phyloP scores from a whole-genome alignment of 768 basidiomycete genomes.

The Chalciporus chontae region DNA sequence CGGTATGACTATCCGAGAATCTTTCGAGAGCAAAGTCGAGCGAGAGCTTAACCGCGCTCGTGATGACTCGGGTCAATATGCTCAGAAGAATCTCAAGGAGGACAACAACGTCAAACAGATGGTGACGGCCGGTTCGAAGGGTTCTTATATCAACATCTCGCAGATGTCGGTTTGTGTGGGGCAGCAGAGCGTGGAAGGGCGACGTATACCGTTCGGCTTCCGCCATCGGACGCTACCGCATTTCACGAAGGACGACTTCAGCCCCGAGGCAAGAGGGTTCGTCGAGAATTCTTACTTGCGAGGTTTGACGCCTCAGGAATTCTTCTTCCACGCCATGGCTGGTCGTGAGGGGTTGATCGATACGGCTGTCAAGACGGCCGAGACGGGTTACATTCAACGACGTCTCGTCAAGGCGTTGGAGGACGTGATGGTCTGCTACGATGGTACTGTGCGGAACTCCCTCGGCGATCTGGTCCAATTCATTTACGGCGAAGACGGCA shows the following conservation, averaged over 20 bases:
- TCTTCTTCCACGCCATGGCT: conserved; percentile 99
- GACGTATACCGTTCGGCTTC: conserved; percentile 98
- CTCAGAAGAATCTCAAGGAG: conserved; percentile 96
- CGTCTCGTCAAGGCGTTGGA: conserved; percentile 97
- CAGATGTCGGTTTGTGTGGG: conserved; percentile 99
- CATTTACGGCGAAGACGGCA: conserved; percentile 97
- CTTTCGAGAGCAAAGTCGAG: conserved; percentile 92
- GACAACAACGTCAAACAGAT: conserved; percentile 99
- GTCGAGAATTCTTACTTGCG: conserved; percentile 98
- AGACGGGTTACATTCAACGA: conserved; percentile 98
- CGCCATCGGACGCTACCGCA: conserved; percentile 94
- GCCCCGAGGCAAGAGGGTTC: conserved; percentile 95
- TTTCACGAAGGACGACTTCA: conserved; percentile 98
- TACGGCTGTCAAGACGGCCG: conserved; percentile 99
- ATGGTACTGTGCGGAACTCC: conserved; percentile 97
- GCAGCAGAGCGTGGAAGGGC: conserved; percentile 97
- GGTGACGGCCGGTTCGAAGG: conserved; percentile 99
- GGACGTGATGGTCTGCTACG: conserved; percentile 96
- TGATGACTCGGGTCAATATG: conserved; percentile 92
- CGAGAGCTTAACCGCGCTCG: conserved; percentile 91
- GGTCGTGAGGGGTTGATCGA: conserved; percentile 99
- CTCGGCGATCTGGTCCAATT: conserved; percentile 95
- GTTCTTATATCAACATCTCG: conserved; percentile 99
- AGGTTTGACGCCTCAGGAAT: conserved; percentile 95
- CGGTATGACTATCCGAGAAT: conserved; percentile 99